Evolutionary conservation across 345 rosid genomes (phyloP), one percentile per base, ranked within the genome.

Genomic region (Arabis hirsuta): DNA sequence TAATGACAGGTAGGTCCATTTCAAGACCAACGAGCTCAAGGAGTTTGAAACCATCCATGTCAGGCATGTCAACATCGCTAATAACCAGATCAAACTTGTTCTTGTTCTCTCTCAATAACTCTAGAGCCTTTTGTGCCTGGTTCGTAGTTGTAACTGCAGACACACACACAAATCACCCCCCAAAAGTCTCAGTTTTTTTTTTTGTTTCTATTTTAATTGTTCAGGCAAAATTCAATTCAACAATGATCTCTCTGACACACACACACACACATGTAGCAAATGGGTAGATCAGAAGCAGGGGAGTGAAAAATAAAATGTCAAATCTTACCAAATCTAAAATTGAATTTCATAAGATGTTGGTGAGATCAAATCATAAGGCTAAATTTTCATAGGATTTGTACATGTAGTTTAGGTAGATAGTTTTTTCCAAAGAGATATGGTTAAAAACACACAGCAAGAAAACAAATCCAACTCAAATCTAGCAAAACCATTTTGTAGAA

Each of bases 31-130:
- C 97, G 32, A 78, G 92, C 78, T 95, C 99, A 4, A 95, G 90
- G 31, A 95, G 96, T 54, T 88, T 95, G 67, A 95, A 95, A 19
- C 99, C 99, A 62, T 95, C 97, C 98, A 91, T 95, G 82, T 95
- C 99, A 44, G 99, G 99, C 99, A 95, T 95, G 85, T 91, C 89
- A 52, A 95, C 97, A 76, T 91, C 99, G 51, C 97, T 95, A 58
- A 95, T 89, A 22, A 95, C 97, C 24, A 91, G 93, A 84, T 89
- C 99, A 80, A 80, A 95, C 48, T 87, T 89, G 76, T 88, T 93
- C 80, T 88, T 91, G 83, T 83, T 84, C 73, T 87, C 93, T 2
- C 96, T 89, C 45, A 89, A 96, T 76, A 89, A 65, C 77, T 51
- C 80, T 71, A 95, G 69, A 45, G 99, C 97, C 50, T 89, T 90